Percentiles rank a stretch among this genome's conserved stretches.
Evolutionary conservation across 352 stramenopile species (phyloP).

Genomic region (Phytophthora parvispora): DNA sequence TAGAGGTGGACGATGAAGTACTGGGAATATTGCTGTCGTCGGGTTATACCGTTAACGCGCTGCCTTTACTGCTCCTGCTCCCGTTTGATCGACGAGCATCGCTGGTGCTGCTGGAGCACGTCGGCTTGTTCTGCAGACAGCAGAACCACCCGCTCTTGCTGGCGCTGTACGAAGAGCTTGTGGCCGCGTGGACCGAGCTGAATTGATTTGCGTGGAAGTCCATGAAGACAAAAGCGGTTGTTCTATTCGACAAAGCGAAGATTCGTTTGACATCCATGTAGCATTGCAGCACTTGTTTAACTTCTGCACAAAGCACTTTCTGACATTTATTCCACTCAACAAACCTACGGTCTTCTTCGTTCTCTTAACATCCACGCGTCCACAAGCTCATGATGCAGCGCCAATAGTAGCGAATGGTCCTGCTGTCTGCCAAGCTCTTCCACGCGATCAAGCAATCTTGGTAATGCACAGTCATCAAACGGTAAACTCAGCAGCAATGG

Average conservation of each 20-base stretch:
- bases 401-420: slow-evolving; percentile 12
- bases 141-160: slow-evolving; percentile 17
- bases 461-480: slow-evolving; percentile 5
- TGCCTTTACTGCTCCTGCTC: slow-evolving; percentile 4
- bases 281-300: too few species aligned
- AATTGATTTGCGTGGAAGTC: background rate
- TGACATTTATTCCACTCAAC: too few species aligned
- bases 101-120: slow-evolving; percentile 2
- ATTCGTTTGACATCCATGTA: too few species aligned
- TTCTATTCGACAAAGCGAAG: too few species aligned
- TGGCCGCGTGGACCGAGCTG: background rate
- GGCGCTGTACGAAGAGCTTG: slow-evolving; percentile 16
- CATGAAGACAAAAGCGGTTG: too few species aligned
- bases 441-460: slow-evolving; percentile 2
- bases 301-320: background rate
- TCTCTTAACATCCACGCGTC: background rate
- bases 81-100: slow-evolving; percentile 20
- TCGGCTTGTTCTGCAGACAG: slow-evolving; percentile 10
- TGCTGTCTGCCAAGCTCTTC: slow-evolving; percentile 8
- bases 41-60: slow-evolving; percentile 1
- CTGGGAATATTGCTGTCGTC: slow-evolving; percentile 18
- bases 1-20: slow-evolving; percentile 10
- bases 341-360: too few species aligned
- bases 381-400: slow-evolving; percentile 13
- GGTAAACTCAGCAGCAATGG: slow-evolving; percentile 9